Evolutionary conservation across 164 flowering plant genomes (phyloP).

Genomic region (Nymphaea colorata): DNA sequence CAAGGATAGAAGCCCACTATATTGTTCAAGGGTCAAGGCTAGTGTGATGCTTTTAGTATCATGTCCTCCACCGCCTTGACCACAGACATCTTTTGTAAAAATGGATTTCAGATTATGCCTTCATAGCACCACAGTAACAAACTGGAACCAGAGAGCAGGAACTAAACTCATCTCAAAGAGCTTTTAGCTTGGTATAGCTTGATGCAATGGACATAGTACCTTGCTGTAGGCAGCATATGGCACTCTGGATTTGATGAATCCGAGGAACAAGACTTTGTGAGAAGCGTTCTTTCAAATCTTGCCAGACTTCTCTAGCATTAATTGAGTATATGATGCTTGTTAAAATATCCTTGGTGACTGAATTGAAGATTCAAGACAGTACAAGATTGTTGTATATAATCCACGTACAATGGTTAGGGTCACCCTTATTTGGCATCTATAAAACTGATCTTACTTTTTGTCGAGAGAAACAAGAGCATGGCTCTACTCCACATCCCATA

Average conservation of each 20-base stretch:
- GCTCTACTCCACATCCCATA: background rate
- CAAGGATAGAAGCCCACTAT: background rate
- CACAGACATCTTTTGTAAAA: too few species aligned
- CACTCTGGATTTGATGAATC: background rate
- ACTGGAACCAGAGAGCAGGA: background rate
- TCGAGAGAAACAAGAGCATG: background rate
- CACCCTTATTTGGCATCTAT: too few species aligned
- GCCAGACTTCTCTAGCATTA: background rate
- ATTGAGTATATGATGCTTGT: conserved; percentile 2
- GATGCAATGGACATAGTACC: background rate
- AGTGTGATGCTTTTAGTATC: too few species aligned
- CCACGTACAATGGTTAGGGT: background rate
- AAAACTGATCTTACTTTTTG: conserved; percentile 4
- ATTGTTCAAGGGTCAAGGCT: too few species aligned
- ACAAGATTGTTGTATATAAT: background rate
- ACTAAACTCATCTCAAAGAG: background rate
- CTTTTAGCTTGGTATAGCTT: background rate
- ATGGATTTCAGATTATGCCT: background rate
- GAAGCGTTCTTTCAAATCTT: conserved; percentile 1
- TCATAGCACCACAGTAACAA: background rate
- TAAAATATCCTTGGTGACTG: background rate
- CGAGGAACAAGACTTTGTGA: background rate
- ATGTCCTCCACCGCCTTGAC: too few species aligned
- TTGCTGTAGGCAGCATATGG: background rate
- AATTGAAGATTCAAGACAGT: conserved; percentile 1